Percentiles rank a stretch among this genome's conserved stretches.
phyloP scores from a whole-genome alignment of 768 basidiomycete genomes.

The Lentinula guzmanii region DNA sequence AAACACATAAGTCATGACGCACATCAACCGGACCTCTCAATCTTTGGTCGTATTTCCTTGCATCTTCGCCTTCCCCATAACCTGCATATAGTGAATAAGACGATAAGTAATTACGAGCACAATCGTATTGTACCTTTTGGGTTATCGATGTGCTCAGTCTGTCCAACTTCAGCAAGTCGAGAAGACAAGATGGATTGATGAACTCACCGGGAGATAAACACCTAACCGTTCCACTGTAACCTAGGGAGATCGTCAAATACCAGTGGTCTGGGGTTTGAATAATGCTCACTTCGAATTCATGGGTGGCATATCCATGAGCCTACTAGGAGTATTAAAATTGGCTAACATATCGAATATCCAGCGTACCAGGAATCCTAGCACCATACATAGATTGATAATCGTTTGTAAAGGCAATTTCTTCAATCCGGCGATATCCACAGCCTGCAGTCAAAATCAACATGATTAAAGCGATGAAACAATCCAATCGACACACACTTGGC shows the following conservation, averaged over 20 bases:
- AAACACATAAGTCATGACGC: conserved; percentile 2
- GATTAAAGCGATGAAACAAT: neutral
- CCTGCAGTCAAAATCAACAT: conserved; percentile 30
- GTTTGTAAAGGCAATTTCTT: conserved; percentile 71
- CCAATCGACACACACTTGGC: conserved; percentile 39
- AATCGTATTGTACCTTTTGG: conserved; percentile 45
- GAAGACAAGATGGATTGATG: neutral
- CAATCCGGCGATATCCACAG: conserved; percentile 76
- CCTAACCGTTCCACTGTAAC: conserved; percentile 80
- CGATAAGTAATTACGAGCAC: neutral
- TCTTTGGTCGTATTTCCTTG: conserved; percentile 67
- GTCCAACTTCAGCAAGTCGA: neutral
- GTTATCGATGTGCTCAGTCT: conserved; percentile 90
- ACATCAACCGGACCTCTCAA: conserved; percentile 83
- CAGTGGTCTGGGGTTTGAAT: neutral
- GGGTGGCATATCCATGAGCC: conserved; percentile 78
- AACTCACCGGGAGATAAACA: conserved; percentile 71
- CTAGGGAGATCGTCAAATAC: neutral
- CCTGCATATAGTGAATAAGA: conserved; percentile 18
- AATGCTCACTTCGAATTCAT: conserved; percentile 56
- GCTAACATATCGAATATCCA: neutral
- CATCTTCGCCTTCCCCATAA: conserved; percentile 80
- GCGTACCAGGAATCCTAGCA: conserved; percentile 79
- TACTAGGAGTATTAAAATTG: conserved; percentile 15
- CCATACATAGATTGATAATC: conserved; percentile 86